Evolutionary conservation across 129 eudicot species (phyloP).

Genomic region (Pseudognaphalium luteoalbum): DNA sequence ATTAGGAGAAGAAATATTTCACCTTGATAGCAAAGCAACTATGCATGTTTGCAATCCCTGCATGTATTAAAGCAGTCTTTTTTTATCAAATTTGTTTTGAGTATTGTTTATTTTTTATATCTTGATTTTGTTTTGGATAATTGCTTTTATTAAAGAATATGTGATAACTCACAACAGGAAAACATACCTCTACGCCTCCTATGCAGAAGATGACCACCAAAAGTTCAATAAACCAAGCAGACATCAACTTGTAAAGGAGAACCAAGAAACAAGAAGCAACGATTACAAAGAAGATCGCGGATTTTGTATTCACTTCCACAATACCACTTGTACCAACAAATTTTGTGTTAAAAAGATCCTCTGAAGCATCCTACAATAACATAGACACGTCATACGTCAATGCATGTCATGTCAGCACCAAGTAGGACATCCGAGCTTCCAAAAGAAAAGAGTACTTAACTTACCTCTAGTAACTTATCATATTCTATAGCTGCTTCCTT

Average conservation of each 20-base stretch:
- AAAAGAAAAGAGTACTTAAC: not conserved
- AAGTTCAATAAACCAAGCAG: constrained; percentile 72
- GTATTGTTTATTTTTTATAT: not conserved
- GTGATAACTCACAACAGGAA: not conserved
- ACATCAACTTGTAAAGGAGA: constrained; percentile 72
- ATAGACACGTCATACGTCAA: constrained; percentile 18
- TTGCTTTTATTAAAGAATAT: not conserved
- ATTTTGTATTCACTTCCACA: constrained; percentile 62
- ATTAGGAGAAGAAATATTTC: constrained; percentile 18
- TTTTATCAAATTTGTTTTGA: not conserved
- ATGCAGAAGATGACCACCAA: constrained; percentile 83
- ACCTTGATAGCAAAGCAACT: constrained; percentile 76
- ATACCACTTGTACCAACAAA: constrained; percentile 45
- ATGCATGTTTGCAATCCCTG: constrained; percentile 84
- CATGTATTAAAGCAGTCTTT: constrained; percentile 21
- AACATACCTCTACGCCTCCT: constrained; percentile 81
- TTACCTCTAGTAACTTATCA: constrained; percentile 70
- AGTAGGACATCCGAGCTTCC: constrained; percentile 1
- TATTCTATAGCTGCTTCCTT: constrained; percentile 77
- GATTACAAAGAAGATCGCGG: constrained; percentile 75
- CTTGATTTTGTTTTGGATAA: constrained; percentile 1
- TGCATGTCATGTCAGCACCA: constrained; percentile 17
- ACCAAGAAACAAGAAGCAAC: constrained; percentile 90
- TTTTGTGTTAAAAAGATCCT: constrained; percentile 45
- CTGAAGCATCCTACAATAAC: constrained; percentile 63